Percentiles rank a stretch among this genome's conserved stretches.
Evolutionary conservation across 768 basidiomycete species (phyloP).

Genomic region (Macrocybe gigantea): DNA sequence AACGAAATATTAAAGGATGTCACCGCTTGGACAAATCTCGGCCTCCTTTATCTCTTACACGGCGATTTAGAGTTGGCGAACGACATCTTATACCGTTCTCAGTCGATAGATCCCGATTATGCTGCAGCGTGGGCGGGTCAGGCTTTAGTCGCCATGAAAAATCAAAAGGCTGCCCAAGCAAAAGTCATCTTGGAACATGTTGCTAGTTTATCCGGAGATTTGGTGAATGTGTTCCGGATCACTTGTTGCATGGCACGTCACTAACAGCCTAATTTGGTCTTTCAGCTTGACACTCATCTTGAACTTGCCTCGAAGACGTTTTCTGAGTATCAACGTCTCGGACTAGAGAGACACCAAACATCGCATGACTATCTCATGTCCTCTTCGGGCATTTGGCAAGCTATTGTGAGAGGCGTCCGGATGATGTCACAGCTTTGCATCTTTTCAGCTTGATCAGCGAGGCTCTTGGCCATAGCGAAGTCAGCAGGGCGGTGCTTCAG

Average conservation of each 20-base stretch:
- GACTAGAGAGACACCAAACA: conserved; percentile 10
- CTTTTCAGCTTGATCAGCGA: conserved; percentile 85
- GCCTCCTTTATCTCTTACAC: conserved; percentile 78
- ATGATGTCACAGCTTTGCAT: conserved; percentile 73
- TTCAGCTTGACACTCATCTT: conserved; percentile 76
- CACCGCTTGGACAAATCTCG: conserved; percentile 80
- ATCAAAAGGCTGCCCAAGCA: conserved; percentile 57
- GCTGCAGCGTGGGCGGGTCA: conserved; percentile 89
- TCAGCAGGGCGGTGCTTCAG: conserved; percentile 50
- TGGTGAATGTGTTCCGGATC: conserved; percentile 37
- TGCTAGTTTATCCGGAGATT: conserved; percentile 46
- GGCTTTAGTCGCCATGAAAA: conserved; percentile 58
- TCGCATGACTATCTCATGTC: conserved; percentile 53
- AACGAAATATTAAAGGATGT: conserved; percentile 45
- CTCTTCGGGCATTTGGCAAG: conserved; percentile 80
- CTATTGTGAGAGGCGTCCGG: conserved; percentile 61
- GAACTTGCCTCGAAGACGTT: conserved; percentile 53
- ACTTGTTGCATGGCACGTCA: neutral
- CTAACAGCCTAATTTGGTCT: conserved; percentile 2
- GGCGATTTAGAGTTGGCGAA: conserved; percentile 79
- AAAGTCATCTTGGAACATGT: conserved; percentile 70
- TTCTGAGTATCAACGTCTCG: conserved; percentile 36
- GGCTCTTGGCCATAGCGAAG: conserved; percentile 62
- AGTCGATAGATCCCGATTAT: conserved; percentile 89
- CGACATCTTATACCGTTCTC: conserved; percentile 81